Base-by-base conservation (phyloP, 192 early-diverging fungal species). In the Phycomyces blakesleeanus region DNA sequence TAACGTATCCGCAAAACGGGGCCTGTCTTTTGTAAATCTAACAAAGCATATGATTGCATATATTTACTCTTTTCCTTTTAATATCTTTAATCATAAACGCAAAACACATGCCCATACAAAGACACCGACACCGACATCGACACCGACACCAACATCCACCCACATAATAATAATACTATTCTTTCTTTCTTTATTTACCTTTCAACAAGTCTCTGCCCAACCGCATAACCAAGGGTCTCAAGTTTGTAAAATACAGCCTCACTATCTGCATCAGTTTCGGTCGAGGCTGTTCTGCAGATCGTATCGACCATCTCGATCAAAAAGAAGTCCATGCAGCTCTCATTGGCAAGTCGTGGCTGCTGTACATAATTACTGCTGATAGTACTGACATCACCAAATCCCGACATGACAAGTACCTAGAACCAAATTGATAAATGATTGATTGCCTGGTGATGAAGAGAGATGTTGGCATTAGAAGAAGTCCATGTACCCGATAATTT, bases 221-320 rank as follows among this genome's bases (percentile, higher is more conserved):
- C 91, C 20, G 89, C 84, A 74, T 91, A 97, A 3, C 97, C 97
- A 29, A 97, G 82, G 64, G 77, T 80, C 67, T 99, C 95, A 40
- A 99, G 80, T 74, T 95, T 96, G 58, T 88, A 91, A 64, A 89
- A 96, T 14, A 95, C 87, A 18, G 89, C 86, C 71, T 95, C 97
- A 69, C 85, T 86, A 37, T 92, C 87, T 58, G 84, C 84, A 50
- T 91, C 91, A 53, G 70, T 39, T 51, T 78, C 73, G 39, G 76
- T 74, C n/a, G 69, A 71, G 51, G 84, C 74, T 7, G 82, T 78
- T 41, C 82, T 67, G 66, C 79, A 81, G 77, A 91, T 84, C 2
- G 77, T 69, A 54, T 87, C 81, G 24, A 89, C 89, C 78, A 88
- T 89, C 69, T 93, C 91, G 44, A 87, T 86, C 18, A 91, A 65